A percentile compares a stretch with the other conserved stretches of the same genome.
These are phyloP conservation scores for Tuctoria greenei DNA, from an alignment of 176 grass and related monocot genomes.

Conservation along the genomic window DNA sequence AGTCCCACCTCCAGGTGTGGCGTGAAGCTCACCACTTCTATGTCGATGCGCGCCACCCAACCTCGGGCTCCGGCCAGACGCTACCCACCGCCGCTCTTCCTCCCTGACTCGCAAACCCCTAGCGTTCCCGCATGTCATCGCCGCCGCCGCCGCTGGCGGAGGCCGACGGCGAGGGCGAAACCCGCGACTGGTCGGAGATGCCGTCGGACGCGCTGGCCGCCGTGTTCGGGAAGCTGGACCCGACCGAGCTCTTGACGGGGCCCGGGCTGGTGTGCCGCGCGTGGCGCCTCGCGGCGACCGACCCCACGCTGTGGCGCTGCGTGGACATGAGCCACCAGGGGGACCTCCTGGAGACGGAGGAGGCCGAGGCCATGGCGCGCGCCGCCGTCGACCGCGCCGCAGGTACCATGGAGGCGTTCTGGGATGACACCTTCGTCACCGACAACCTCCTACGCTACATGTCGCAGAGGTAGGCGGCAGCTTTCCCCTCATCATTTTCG, in stretches of 20 bases:
- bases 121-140: background rate
- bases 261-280: conserved; percentile 45
- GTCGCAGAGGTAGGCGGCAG: conserved; percentile 16
- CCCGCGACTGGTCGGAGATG: conserved; percentile 50
- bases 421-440: conserved; percentile 36
- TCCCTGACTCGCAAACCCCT: conserved; percentile 33
- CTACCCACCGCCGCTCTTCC: background rate
- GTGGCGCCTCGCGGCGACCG: conserved; percentile 28
- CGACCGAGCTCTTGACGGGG: conserved; percentile 29
- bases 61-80: too few species aligned
- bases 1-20: too few species aligned
- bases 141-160: background rate
- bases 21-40: too few species aligned
- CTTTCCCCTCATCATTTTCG: background rate
- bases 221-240: conserved; percentile 43
- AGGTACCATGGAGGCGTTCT: conserved; percentile 37
- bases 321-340: conserved; percentile 44
- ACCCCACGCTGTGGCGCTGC: conserved; percentile 44
- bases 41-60: background rate
- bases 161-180: conserved; percentile 22
- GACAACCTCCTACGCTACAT: conserved; percentile 43
- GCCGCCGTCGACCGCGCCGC: conserved; percentile 37
- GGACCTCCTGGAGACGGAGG: conserved; percentile 23
- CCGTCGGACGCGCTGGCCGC: conserved; percentile 41
- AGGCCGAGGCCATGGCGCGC: conserved; percentile 44